Percentiles rank a stretch among this genome's conserved stretches.
Evolutionary conservation across 2,329 filamentous ascomycete genomes (phyloP).

Genomic region (Penicillium sp.): DNA sequence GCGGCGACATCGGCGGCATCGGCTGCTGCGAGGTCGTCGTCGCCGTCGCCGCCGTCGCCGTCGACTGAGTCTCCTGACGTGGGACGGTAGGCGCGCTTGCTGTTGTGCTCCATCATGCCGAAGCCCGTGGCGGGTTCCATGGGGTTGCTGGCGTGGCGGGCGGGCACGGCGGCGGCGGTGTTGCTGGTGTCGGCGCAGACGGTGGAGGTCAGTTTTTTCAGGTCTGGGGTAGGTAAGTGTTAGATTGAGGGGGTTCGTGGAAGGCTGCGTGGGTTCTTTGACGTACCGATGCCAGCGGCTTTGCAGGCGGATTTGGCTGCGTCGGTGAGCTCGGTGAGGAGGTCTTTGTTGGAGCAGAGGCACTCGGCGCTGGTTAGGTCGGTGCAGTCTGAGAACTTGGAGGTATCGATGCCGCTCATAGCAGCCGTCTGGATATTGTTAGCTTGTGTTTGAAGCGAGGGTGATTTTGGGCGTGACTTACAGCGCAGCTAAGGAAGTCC

Average conservation of each 20-base stretch:
- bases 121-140: constrained; percentile 18
- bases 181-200: constrained; percentile 9
- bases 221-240: not conserved
- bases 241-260: not conserved
- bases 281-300: constrained; percentile 13
- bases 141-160: constrained; percentile 22
- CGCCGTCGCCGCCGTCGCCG: not conserved
- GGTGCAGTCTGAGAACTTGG: constrained; percentile 12
- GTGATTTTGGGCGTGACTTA: constrained; percentile 9
- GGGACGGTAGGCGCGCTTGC: constrained; percentile 17
- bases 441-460: not conserved
- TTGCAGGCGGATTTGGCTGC: constrained; percentile 7
- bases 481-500: constrained; percentile 19
- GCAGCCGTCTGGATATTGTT: constrained; percentile 9
- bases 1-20: not conserved
- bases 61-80: not conserved
- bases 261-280: not conserved
- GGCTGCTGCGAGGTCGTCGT: not conserved
- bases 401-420: constrained; percentile 5
- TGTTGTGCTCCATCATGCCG: constrained; percentile 1
- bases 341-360: constrained; percentile 22
- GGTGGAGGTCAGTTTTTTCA: not conserved
- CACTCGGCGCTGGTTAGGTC: constrained; percentile 14
- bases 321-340: constrained; percentile 7
- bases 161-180: constrained; percentile 1